phyloP scores from a whole-genome alignment of 345 rosid species.

The Erodium maritimum region DNA sequence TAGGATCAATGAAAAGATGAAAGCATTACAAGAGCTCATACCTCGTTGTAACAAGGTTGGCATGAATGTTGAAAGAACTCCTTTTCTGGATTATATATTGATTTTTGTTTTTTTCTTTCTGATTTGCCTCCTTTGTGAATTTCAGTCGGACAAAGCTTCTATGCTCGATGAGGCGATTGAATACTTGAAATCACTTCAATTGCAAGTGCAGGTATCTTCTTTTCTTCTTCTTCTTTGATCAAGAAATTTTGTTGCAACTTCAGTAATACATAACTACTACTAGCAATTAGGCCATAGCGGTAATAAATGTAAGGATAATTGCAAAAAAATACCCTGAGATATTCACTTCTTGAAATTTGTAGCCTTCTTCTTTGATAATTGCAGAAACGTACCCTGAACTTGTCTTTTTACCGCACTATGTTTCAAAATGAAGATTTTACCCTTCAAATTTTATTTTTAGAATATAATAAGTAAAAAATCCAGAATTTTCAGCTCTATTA shows the following conservation, averaged over 20 bases:
- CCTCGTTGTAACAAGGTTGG: slow-evolving; percentile 40
- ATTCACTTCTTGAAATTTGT: no score
- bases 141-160: slow-evolving; percentile 51
- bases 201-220: slow-evolving; percentile 42
- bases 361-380: no score
- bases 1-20: slow-evolving; percentile 54
- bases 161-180: slow-evolving; percentile 57
- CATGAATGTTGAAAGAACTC: neutral
- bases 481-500: no score
- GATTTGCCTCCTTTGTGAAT: neutral
- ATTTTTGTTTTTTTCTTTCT: neutral
- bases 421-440: no score
- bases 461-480: no score
- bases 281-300: no score
- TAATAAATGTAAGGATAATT: no score
- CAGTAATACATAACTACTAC: neutral
- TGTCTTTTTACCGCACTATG: no score
- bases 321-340: no score
- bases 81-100: neutral
- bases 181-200: slow-evolving; percentile 44
- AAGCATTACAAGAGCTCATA: slow-evolving; percentile 53
- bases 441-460: no score
- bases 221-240: neutral
- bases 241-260: neutral
- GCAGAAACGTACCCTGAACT: no score